Base-by-base conservation (phyloP, 257 asterid species). In the Penstemon eatonii region DNA sequence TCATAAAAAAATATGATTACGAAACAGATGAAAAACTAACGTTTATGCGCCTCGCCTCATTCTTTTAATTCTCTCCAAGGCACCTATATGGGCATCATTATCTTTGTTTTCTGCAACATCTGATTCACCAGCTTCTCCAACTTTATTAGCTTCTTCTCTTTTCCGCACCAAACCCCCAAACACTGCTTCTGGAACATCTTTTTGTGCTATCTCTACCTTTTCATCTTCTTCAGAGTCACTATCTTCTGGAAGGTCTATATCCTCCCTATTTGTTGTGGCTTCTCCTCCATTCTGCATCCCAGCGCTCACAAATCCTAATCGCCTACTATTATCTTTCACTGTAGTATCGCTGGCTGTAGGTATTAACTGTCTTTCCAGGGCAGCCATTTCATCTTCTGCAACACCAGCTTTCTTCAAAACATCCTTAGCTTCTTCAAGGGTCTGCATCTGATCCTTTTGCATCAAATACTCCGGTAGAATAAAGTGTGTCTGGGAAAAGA, bases 361-460 rank as follows among this genome's bases (percentile, higher is more conserved):
- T 36, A 77, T 63, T 64, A 92, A 53, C 78, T 90, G 91, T 79
- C 83, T 80, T 66, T 93, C 99, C 0, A 93, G 86, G 52, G 94
- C 96, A 43, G 94, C 95, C 97, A 93, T 93, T 68, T 93, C 90
- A 38, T 93, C 97, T 2, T 93, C 99, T 40, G 76, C 91, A 39
- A 93, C 85, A 6, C 97, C 97, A 2, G 95, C 95, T 68, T 78
- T 77, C 78, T 93, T 93, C 51, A 90, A 70, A 5, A 76, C 96
- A 60, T 90, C 99, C 75, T 89, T 94, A 0, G 96, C 96, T 72
- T 94, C 97, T 40, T 91, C 99, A 37, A 91, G 96, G 41, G 92
- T 90, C 83, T 85, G 96, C 83, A 88, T 50, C 82, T 86, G 89
- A 71, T 92, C 96, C 80, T 83, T 93, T 66, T 87, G 93, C 97